These are phyloP conservation scores for Fusarium pseudoanthophilum DNA, from an alignment of 2,329 filamentous ascomycete genomes.

Conservation along the genomic window DNA sequence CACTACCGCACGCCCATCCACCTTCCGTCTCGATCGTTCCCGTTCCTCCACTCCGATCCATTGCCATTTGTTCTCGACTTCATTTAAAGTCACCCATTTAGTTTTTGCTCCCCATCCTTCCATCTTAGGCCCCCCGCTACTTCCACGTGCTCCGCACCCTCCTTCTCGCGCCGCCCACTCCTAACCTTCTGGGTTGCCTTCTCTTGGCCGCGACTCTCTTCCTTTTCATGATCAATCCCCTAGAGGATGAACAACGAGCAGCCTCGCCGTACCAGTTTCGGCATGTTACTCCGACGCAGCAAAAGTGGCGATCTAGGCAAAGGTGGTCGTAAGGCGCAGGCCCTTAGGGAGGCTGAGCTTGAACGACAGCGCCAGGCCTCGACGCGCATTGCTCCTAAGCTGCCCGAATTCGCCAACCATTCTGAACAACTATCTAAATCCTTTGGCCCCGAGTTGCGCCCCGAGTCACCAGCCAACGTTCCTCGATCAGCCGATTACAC, in stretches of 20 bases:
- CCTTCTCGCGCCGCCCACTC: conserved; percentile 32
- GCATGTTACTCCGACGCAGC: conserved; percentile 72
- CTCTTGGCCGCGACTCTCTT: conserved; percentile 38
- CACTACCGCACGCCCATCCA: conserved; percentile 23
- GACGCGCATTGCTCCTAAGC: conserved; percentile 60
- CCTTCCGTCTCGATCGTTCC: conserved; percentile 26
- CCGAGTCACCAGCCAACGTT: conserved; percentile 70
- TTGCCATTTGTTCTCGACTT: conserved; percentile 34
- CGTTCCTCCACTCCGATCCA: conserved; percentile 20
- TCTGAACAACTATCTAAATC: conserved; percentile 59
- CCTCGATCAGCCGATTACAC: conserved; percentile 58
- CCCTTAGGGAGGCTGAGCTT: conserved; percentile 61
- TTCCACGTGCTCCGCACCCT: conserved; percentile 41
- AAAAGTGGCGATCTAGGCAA: conserved; percentile 74
- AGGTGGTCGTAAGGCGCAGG: conserved; percentile 68
- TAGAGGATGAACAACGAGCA: conserved; percentile 47
- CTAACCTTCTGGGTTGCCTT: conserved; percentile 24
- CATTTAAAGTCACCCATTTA: conserved; percentile 16
- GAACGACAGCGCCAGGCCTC: conserved; percentile 62
- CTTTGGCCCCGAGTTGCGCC: conserved; percentile 65
- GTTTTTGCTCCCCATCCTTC: conserved; percentile 26
- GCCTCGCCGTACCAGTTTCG: conserved; percentile 58
- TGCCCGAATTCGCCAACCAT: conserved; percentile 63
- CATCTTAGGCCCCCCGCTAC: conserved; percentile 28
- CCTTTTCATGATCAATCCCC: conserved; percentile 40